phyloP scores from a whole-genome alignment of 2,329 filamentous ascomycete species.

The Metarhizium anisopliae region DNA sequence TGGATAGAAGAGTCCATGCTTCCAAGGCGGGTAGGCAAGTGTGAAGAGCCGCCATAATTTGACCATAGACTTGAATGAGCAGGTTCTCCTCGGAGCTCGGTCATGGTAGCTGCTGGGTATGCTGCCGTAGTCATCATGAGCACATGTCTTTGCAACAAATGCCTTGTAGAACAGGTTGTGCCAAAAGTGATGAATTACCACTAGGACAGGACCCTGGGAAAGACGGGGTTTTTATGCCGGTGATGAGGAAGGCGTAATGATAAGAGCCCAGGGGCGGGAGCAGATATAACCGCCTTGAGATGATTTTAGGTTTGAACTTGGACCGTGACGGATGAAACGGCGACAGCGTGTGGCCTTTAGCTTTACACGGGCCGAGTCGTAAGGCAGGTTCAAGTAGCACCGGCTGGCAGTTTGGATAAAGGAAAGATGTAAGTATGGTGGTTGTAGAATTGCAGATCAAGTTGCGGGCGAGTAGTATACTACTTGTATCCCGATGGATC shows the following conservation, averaged over 20 bases:
- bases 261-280: background rate
- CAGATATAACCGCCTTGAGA: background rate
- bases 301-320: background rate
- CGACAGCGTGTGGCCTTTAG: slow-evolving; percentile 3
- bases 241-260: background rate
- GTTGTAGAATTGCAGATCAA: slow-evolving; percentile 13
- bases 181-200: background rate
- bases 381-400: background rate
- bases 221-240: background rate
- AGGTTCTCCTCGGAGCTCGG: slow-evolving; percentile 53
- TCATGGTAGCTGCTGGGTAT: slow-evolving; percentile 49
- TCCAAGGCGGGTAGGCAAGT: slow-evolving; percentile 42
- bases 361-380: slow-evolving; percentile 4
- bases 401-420: slow-evolving; percentile 2
- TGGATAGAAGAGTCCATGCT: slow-evolving; percentile 42
- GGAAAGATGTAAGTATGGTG: slow-evolving; percentile 3
- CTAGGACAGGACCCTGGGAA: background rate
- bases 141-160: slow-evolving; percentile 29
- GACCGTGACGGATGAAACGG: background rate
- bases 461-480: slow-evolving; percentile 36
- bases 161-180: background rate
- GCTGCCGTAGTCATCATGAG: slow-evolving; percentile 54
- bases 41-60: slow-evolving; percentile 46
- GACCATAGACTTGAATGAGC: slow-evolving; percentile 49
- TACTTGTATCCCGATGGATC: slow-evolving; percentile 35